Base-by-base conservation (phyloP, 352 stramenopile species). In the Blastocystis sp. region DNA sequence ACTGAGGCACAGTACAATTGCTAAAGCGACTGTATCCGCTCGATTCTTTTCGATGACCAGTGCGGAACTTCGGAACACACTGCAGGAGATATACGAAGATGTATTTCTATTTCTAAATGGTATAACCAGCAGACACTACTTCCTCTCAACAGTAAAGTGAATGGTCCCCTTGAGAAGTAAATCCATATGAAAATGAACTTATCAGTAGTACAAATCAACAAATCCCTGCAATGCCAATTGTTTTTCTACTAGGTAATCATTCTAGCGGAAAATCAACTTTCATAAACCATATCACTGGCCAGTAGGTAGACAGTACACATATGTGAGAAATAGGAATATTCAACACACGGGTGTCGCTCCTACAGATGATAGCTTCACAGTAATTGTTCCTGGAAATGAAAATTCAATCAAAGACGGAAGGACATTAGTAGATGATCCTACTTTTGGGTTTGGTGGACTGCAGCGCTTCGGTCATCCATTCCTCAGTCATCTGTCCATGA, bases 161-260 rank as follows among this genome's bases (percentile, higher is more conserved):
- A 77, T 37, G 77, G 77, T 78, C 77, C 77, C 13, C 42, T 88
- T 11, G 77, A 88, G 42, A 88, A 77, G 77, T 88, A 88, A 30
- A 30, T 35, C 17, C 19, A 48, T 22, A 24, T 69, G 64, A 60
- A n/a, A 75, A 54, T 17, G 13, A 54, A 17, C 48, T 22, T 75
- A 27, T 35, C 6, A 30, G 5, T 78, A 88, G 62, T 27, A 78
- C 42, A 0, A 62, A 30, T 37, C 57, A 91, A 24, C 69, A 91
- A 22, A 82, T 87, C 40, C 78, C 80, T 19, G 76, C 89, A 19
- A 93, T 98, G 89, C 97, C 97, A 5, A 98, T 99, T 89, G 97
- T 99, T 33, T 98, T 99, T 79, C 87, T 99, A 35, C 92, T 99
- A 24, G 97, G 97, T 33, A 99, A 99, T 92, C 97, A 99, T 92